Conservation (phyloP, 1,284 basidiomycete genomes). For the Marasmius tenuissimus region DNA sequence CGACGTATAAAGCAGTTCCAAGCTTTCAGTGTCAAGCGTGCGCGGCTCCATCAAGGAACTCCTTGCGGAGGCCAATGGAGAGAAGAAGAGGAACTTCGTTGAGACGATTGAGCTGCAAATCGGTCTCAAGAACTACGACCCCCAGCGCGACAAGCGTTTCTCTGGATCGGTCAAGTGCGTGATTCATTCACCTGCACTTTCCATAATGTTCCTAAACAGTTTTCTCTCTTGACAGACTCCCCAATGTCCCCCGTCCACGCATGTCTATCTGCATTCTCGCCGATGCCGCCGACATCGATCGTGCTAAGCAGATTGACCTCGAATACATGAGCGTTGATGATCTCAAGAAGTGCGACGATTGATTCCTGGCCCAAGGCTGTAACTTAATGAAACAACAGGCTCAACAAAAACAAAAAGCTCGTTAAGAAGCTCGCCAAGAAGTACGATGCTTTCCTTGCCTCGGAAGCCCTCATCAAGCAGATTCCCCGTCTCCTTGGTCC, state of each 20-base stretch:
- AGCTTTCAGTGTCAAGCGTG: slow-evolving; percentile 98
- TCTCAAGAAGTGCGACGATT: slow-evolving; percentile 83
- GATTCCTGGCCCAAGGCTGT: neutral
- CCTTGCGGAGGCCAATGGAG: slow-evolving; percentile 73
- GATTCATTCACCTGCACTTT: neutral
- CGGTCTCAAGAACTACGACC: slow-evolving; percentile 98
- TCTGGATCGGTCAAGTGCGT: slow-evolving; percentile 92
- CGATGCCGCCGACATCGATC: slow-evolving; percentile 98
- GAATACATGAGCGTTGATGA: slow-evolving; percentile 99
- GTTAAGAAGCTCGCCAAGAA: slow-evolving; percentile 99
- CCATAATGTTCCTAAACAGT: slow-evolving; percentile 11
- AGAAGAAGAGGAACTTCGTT: slow-evolving; percentile 87
- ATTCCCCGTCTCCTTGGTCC: slow-evolving; percentile 99
- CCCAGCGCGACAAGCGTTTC: slow-evolving; percentile 95
- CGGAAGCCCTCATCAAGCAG: slow-evolving; percentile 99
- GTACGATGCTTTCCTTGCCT: slow-evolving; percentile 98
- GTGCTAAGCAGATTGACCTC: slow-evolving; percentile 95
- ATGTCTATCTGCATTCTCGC: slow-evolving; percentile 99
- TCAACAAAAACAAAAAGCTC: slow-evolving; percentile 99
- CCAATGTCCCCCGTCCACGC: slow-evolving; percentile 95
- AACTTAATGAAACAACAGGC: slow-evolving; percentile 41
- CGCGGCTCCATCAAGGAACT: slow-evolving; percentile 92
- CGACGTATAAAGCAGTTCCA: slow-evolving; percentile 35
- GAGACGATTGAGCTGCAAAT: slow-evolving; percentile 96
- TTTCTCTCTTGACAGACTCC: slow-evolving; percentile 59